These are phyloP conservation scores for Oehlia diaphana DNA, from an alignment of 192 early-diverging fungal genomes.

Conservation along the genomic window DNA sequence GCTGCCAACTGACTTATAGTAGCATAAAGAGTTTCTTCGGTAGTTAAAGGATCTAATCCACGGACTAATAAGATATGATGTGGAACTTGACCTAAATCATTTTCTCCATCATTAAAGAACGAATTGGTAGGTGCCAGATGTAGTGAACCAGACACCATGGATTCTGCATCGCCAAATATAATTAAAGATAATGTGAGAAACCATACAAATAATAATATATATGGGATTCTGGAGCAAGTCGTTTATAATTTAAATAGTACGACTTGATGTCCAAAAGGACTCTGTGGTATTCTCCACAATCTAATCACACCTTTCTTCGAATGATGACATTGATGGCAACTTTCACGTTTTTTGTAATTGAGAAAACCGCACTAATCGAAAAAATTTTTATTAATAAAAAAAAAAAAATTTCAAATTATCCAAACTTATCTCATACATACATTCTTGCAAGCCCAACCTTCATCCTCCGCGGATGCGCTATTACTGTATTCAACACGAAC, in stretches of 20 bases:
- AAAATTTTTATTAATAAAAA: too few relatives aligned
- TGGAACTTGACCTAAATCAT: constrained; percentile 56
- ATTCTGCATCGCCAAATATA: constrained; percentile 16
- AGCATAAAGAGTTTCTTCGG: constrained; percentile 53
- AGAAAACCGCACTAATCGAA: constrained; percentile 13
- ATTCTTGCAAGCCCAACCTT: constrained; percentile 29
- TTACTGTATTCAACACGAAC: constrained; percentile 38
- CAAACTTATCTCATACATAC: background rate
- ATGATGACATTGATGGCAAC: constrained; percentile 24
- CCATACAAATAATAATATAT: background rate
- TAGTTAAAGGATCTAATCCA: constrained; percentile 59
- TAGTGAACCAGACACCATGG: constrained; percentile 23
- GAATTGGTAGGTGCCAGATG: constrained; percentile 18
- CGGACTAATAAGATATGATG: constrained; percentile 57
- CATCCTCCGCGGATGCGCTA: constrained; percentile 25
- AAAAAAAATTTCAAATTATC: background rate
- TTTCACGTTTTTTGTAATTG: constrained; percentile 22
- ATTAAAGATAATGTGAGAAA: constrained; percentile 10
- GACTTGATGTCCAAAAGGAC: background rate
- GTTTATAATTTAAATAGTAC: background rate
- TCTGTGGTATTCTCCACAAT: background rate
- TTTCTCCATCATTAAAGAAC: constrained; percentile 56
- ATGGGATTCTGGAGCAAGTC: constrained; percentile 1
- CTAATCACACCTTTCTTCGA: constrained; percentile 22
- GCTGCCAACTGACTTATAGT: constrained; percentile 33